Percentiles rank a stretch among this genome's conserved stretches.
phyloP scores from a whole-genome alignment of 441 rosid species.

The Arabidopsis lyrata region DNA sequence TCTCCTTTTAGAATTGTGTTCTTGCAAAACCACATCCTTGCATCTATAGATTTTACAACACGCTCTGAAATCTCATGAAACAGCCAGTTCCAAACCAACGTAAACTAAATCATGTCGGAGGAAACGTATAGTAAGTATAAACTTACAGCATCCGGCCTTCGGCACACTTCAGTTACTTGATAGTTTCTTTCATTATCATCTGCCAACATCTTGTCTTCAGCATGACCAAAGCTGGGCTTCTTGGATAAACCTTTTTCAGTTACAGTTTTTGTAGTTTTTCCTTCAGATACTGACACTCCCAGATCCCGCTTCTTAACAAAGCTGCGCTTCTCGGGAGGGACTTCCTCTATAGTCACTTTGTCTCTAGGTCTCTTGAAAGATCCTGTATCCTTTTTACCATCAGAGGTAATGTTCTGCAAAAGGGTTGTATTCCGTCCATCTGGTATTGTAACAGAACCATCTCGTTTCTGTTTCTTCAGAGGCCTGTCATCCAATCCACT shows the following conservation, averaged over 20 bases:
- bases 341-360: constrained; percentile 45
- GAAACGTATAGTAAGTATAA: constrained; percentile 11
- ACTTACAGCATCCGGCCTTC: constrained; percentile 71
- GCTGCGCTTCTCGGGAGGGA: constrained; percentile 44
- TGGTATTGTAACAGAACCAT: constrained; percentile 38
- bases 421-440: constrained; percentile 45
- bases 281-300: constrained; percentile 36
- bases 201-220: constrained; percentile 45
- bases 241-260: constrained; percentile 43
- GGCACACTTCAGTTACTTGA: constrained; percentile 51
- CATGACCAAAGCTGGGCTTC: constrained; percentile 47
- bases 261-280: constrained; percentile 32
- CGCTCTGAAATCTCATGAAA: constrained; percentile 13
- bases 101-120: constrained; percentile 20
- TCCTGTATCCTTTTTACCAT: constrained; percentile 27
- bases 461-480: constrained; percentile 58
- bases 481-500: constrained; percentile 52
- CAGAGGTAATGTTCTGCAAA: constrained; percentile 37
- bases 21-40: constrained; percentile 14
- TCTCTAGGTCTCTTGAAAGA: constrained; percentile 41
- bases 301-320: constrained; percentile 41
- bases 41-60: constrained; percentile 4
- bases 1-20: neutral
- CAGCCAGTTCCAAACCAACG: constrained; percentile 18
- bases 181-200: constrained; percentile 41